Conservation (phyloP, 2,329 filamentous ascomycete genomes). For the Clathrospora elynae region DNA sequence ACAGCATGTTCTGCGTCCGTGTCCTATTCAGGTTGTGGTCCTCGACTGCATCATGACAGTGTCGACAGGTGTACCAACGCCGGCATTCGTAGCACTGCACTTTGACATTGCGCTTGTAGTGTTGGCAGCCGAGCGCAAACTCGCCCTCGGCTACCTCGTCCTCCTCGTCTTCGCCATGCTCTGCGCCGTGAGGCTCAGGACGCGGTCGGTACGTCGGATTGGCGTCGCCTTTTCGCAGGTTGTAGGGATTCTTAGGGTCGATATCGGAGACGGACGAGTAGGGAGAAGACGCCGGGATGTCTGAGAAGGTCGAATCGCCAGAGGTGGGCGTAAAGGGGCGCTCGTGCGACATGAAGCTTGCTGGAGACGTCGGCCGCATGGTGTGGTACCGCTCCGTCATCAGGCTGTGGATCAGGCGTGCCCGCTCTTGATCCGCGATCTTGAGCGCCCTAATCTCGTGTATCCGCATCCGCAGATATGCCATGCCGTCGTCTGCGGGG, state of each 20-base stretch:
- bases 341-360: conserved; percentile 47
- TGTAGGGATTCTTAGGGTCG: conserved; percentile 44
- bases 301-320: conserved; percentile 42
- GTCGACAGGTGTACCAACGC: conserved; percentile 91
- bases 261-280: conserved; percentile 42
- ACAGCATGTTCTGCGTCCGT: conserved; percentile 93
- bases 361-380: conserved; percentile 46
- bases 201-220: conserved; percentile 38
- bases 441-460: conserved; percentile 54
- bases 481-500: conserved; percentile 59
- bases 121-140: conserved; percentile 73
- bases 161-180: conserved; percentile 55
- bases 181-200: conserved; percentile 26
- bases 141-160: conserved; percentile 57
- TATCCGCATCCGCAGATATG: conserved; percentile 52
- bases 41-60: conserved; percentile 87
- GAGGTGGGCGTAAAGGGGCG: conserved; percentile 48
- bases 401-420: conserved; percentile 54
- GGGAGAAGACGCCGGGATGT: conserved; percentile 42
- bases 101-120: conserved; percentile 96
- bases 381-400: conserved; percentile 56
- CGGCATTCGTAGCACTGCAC: conserved; percentile 89
- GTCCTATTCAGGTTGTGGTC: conserved; percentile 78
- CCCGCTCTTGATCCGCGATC: conserved; percentile 55
- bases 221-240: conserved; percentile 41